These are phyloP conservation scores for Apium graveolens DNA, from an alignment of 129 eudicot genomes.

Conservation along the genomic window DNA sequence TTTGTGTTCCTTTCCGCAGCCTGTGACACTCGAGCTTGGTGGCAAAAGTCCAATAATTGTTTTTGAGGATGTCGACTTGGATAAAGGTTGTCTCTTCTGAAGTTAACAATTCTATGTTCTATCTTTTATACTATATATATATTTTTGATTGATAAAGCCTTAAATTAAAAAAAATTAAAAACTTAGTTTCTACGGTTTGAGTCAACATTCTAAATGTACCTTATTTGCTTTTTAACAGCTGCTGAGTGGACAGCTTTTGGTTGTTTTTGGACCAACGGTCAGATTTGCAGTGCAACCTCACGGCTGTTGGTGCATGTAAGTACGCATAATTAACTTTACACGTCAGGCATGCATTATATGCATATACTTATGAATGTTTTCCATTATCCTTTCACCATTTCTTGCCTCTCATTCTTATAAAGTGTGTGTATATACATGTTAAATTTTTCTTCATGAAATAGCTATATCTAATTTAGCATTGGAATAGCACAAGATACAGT, in stretches of 20 bases:
- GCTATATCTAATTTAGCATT: too few relatives aligned
- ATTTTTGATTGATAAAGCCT: background rate
- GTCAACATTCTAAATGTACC: background rate
- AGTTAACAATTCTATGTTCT: background rate
- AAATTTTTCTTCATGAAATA: too few relatives aligned
- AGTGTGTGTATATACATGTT: background rate
- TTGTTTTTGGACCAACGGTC: constrained; percentile 99
- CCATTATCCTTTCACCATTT: background rate
- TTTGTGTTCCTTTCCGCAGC: constrained; percentile 43
- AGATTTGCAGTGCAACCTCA: constrained; percentile 98
- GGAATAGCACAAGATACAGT: background rate
- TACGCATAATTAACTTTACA: background rate
- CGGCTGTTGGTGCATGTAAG: constrained; percentile 92
- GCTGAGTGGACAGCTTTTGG: constrained; percentile 97
- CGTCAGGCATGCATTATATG: background rate
- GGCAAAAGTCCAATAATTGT: constrained; percentile 97
- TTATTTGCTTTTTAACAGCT: constrained; percentile 40
- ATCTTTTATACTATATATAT: background rate
- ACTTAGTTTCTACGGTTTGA: too few relatives aligned
- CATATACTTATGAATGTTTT: background rate
- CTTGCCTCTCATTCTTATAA: background rate
- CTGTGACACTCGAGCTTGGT: constrained; percentile 94
- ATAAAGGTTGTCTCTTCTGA: constrained; percentile 52
- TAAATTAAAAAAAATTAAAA: background rate
- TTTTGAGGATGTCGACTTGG: constrained; percentile 90